Evolutionary conservation across 2,329 filamentous ascomycete genomes (phyloP).

Genomic region (Alternaria ventricosa): DNA sequence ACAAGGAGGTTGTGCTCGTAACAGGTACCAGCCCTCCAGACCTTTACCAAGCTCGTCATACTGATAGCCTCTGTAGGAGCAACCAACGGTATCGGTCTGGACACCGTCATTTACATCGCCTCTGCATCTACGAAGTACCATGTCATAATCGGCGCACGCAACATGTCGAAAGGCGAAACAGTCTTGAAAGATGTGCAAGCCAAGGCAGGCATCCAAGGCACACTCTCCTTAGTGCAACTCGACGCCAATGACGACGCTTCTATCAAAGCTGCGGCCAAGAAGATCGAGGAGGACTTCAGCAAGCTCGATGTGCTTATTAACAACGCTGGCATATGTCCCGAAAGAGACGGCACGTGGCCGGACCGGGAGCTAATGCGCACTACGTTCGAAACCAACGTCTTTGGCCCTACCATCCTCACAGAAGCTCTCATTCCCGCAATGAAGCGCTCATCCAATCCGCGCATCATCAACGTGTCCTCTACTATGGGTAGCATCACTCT

Average conservation of each 20-base stretch:
- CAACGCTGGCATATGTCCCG: constrained; percentile 71
- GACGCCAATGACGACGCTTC: constrained; percentile 45
- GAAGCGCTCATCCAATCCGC: constrained; percentile 34
- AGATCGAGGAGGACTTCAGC: constrained; percentile 34
- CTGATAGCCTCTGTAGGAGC: constrained; percentile 29
- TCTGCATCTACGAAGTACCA: constrained; percentile 40
- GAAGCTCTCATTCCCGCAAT: constrained; percentile 44
- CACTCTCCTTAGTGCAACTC: constrained; percentile 42
- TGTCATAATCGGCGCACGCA: constrained; percentile 47
- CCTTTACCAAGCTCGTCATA: background rate
- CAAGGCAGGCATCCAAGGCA: constrained; percentile 33
- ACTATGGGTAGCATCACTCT: constrained; percentile 40
- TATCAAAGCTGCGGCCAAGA: constrained; percentile 43
- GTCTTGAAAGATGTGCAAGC: constrained; percentile 39
- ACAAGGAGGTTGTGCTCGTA: constrained; percentile 38
- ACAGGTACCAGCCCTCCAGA: constrained; percentile 23
- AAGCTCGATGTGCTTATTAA: constrained; percentile 83
- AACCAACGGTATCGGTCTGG: constrained; percentile 47
- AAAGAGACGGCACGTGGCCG: constrained; percentile 13
- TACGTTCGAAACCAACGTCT: constrained; percentile 48
- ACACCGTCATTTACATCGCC: constrained; percentile 39
- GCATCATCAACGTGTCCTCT: constrained; percentile 47
- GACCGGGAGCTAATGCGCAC: constrained; percentile 26
- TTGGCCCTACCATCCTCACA: constrained; percentile 43
- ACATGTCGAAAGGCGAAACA: constrained; percentile 37